Conservation (phyloP, 1,284 basidiomycete genomes). For the Xerocomus minutiporus region DNA sequence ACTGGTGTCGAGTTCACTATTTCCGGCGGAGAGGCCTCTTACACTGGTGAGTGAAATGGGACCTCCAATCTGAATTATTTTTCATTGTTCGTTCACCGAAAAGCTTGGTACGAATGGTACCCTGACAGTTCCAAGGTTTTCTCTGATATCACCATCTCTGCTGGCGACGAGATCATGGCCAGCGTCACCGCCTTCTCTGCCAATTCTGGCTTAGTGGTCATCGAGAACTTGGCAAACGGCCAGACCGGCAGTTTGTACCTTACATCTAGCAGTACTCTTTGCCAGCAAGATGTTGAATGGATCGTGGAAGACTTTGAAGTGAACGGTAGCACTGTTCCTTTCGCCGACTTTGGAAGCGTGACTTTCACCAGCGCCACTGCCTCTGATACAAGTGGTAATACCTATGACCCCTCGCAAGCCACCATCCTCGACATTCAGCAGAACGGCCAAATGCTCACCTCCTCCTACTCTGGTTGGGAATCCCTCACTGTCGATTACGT, state of each 20-base stretch:
- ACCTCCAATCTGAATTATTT: neutral
- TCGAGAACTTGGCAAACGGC: conserved; percentile 18
- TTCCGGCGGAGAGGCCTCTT: neutral
- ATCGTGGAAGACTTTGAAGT: conserved; percentile 22
- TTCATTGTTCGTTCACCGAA: neutral
- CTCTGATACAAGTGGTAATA: no score
- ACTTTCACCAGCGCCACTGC: conserved; percentile 17
- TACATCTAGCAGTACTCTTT: conserved; percentile 19
- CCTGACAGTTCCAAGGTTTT: conserved; percentile 14
- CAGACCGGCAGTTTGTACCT: conserved; percentile 4
- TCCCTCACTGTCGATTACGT: conserved; percentile 5
- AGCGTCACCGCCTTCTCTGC: conserved; percentile 17
- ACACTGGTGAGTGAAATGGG: conserved; percentile 9
- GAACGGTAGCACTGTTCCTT: neutral
- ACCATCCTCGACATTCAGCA: conserved; percentile 16
- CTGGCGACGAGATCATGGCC: conserved; percentile 13
- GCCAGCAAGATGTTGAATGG: conserved; percentile 22
- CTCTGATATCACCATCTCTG: conserved; percentile 13
- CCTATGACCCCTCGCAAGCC: conserved; percentile 9
- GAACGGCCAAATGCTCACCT: conserved; percentile 11
- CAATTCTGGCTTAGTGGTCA: conserved; percentile 15
- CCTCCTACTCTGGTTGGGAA: conserved; percentile 2
- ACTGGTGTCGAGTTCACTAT: conserved; percentile 20
- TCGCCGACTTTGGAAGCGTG: conserved; percentile 19
- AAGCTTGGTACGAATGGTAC: conserved; percentile 24